A percentile compares a stretch with the other conserved stretches of the same genome.
Evolutionary conservation across 2,329 filamentous ascomycete species (phyloP).

Genomic region (Bipolaris cookei): DNA sequence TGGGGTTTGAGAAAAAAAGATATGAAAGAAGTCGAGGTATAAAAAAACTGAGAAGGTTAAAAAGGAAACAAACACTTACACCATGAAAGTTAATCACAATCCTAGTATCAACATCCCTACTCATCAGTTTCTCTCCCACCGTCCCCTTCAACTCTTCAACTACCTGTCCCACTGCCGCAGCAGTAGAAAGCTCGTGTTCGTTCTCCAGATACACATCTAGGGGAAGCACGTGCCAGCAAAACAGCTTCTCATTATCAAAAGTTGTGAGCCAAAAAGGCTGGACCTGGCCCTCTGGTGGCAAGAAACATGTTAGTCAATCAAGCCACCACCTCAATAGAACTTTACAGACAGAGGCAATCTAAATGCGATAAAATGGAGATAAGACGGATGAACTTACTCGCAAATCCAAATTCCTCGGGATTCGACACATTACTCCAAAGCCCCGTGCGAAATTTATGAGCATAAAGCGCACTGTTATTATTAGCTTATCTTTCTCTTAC

Average conservation of each 20-base stretch:
- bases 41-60: not conserved
- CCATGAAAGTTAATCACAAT: slow-evolving; percentile 69
- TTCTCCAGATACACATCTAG: slow-evolving; percentile 76
- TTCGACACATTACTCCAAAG: slow-evolving; percentile 75
- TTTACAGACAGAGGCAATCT: not conserved
- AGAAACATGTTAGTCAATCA: not conserved
- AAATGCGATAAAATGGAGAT: not conserved
- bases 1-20: not conserved
- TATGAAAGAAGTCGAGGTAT: not conserved
- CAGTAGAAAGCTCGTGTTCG: slow-evolving; percentile 62
- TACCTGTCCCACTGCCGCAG: slow-evolving; percentile 48
- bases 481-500: too few species aligned
- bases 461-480: slow-evolving; percentile 74
- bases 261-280: slow-evolving; percentile 82
- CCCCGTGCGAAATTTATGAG: slow-evolving; percentile 76
- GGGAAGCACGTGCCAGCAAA: slow-evolving; percentile 90
- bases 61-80: slow-evolving; percentile 52
- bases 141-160: slow-evolving; percentile 56
- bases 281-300: slow-evolving; percentile 75
- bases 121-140: slow-evolving; percentile 58
- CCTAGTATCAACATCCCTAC: slow-evolving; percentile 57
- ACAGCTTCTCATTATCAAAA: slow-evolving; percentile 76
- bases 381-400: slow-evolving; percentile 60
- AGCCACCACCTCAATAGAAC: not conserved
- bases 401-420: slow-evolving; percentile 85